Evolutionary conservation across 1,284 basidiomycete species (phyloP).

Genomic region (Sporisorium scitamineum): DNA sequence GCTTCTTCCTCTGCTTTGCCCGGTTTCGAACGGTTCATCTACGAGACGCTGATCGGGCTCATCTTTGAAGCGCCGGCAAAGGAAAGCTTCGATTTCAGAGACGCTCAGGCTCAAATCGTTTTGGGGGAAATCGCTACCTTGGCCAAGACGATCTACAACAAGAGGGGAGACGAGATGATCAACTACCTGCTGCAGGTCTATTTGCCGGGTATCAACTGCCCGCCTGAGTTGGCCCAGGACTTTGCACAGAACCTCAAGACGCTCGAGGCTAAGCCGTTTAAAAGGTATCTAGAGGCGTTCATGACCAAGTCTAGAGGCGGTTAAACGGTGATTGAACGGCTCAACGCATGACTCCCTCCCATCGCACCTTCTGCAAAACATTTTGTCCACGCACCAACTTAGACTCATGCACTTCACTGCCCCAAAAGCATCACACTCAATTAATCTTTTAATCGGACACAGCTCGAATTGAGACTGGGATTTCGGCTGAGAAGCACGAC

Average conservation of each 20-base stretch:
- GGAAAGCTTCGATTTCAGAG: conserved; percentile 85
- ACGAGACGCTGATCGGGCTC: conserved; percentile 84
- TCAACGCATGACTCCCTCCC: no score
- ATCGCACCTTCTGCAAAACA: background rate
- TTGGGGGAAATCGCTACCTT: conserved; percentile 67
- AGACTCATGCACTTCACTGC: background rate
- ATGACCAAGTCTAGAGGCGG: conserved; percentile 50
- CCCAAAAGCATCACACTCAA: background rate
- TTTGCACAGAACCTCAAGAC: conserved; percentile 71
- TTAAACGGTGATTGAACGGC: background rate
- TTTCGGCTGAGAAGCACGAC: background rate
- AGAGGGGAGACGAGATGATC: conserved; percentile 85
- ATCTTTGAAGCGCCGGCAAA: conserved; percentile 85
- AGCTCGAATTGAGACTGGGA: background rate
- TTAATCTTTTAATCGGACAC: background rate
- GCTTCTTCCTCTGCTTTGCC: conserved; percentile 72
- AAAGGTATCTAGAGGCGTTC: conserved; percentile 58
- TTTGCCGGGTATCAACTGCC: conserved; percentile 89
- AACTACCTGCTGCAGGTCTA: conserved; percentile 84
- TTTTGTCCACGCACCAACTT: background rate
- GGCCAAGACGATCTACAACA: conserved; percentile 83
- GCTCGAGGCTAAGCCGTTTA: conserved; percentile 81
- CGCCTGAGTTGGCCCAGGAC: conserved; percentile 80
- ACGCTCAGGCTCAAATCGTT: conserved; percentile 75
- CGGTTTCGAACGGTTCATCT: conserved; percentile 93